Evolutionary conservation across 371 early-diverging fungal species (phyloP), one percentile per base, ranked within the genome.

Genomic region (Syncephalastrum contaminatum): DNA sequence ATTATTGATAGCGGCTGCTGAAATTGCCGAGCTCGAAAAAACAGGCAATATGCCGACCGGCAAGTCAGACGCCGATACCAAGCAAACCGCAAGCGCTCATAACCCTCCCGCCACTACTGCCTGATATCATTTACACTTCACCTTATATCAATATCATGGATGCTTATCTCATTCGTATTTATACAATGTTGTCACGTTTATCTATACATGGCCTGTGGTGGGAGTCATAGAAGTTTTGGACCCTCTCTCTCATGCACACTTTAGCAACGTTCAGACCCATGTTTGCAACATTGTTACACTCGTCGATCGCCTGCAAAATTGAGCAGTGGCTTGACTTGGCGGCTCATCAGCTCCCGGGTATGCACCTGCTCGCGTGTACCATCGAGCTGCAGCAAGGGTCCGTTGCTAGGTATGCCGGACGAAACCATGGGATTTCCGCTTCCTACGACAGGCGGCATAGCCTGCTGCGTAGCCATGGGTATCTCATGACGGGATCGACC

Each of bases 21-120:
- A 83, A 59, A 83, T 83, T 48, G 81, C 81, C 16, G 81, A 82
- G 51, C 49, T 82, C 22, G 81, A 83, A 53, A 70, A 62, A 30
- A 43, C 48, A 30, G 69, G 64, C 20, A 67, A 64, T 45, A 41
- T 65, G 43, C 58, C 63, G 4, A 43, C 62, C 16, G 44, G 55
- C 44, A 58, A 46, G 19, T 20, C 16, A 51, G 47, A 53, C 49
- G 59, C 21, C 41, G 46, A 50, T 45, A 60, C 19, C 48, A 58
- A 36, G 20, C 18, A 36, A 40, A 43, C 21, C 53, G 52, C 15
- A 50, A 56, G 25, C 53, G 56, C 18, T n/a, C 18, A 39, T 36
- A 16, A 56, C 15, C 40, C 22, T 25, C 40, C 22, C n/a, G 15
- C 52, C 15, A 20, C 42, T 8, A 18, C 42, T 4, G 24, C 53